Evolutionary conservation across 169 alveolate species (phyloP), one percentile per base, ranked within the genome.

Genomic region (Neospora caninum): DNA sequence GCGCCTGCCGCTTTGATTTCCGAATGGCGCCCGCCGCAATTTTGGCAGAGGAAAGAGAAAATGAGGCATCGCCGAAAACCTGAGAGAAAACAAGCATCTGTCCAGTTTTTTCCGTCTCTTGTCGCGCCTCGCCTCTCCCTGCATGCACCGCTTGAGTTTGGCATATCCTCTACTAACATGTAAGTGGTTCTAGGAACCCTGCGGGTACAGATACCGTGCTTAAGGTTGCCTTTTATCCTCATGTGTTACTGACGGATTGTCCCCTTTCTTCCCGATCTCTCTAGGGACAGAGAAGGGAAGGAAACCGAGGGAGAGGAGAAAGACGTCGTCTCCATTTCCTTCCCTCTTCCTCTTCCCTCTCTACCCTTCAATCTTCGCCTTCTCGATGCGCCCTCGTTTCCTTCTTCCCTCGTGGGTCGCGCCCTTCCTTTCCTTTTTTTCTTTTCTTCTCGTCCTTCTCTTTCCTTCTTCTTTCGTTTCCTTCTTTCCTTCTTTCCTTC

Each of bases 1-100:
- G 99, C 99, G 6, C 99, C 99, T 41, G 99, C 99, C 6, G 99
- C 98, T 95, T 99, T 99, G 38, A 99, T 98, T 94, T 98, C 99
- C 78, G 98, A 98, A 31, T 99, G 97, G 94, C 98, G 98, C 53
- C 97, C 97, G 39, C 99, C 99, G 95, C 99, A 99, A n/a, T 18
- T 41, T n/a, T 53, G 82, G 84, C 93, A 88, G 41, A 39, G 78
- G 45, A 88, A 88, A 36, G 93, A 53, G 84, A 88, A 88, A 41
- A 88, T 88, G 39, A 54, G 64, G 83, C 93, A 88, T 34, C 45
- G 88, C 73, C 93, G 42, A 97, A 98, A 88, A 99, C 99, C 82
- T 96, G 97, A 99, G 98, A 86, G 98, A 96, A 78, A 99, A 98
- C 88, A 98, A 98, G 58, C 58, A 7, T 49, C 58, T 49, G 92